Evolutionary conservation across 768 basidiomycete species (phyloP).

Genomic region (Leccinum olivaceopallidum): DNA sequence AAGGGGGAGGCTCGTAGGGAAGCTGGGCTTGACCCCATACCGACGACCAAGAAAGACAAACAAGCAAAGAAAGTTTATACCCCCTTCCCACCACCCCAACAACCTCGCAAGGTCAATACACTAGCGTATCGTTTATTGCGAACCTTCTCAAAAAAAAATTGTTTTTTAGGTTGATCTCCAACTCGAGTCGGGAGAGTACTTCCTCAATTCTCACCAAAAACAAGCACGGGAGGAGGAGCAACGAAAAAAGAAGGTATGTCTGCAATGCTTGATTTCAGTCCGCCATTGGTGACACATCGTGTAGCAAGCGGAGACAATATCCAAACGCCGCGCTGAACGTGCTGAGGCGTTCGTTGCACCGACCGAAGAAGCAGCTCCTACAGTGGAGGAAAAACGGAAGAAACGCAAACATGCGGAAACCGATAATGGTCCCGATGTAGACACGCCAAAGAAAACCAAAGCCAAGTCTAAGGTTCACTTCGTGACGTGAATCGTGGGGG

Average conservation of each 20-base stretch:
- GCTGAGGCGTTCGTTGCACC: constrained; percentile 90
- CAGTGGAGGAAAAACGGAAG: constrained; percentile 77
- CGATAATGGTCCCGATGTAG: constrained; percentile 31
- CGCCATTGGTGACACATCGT: constrained; percentile 3
- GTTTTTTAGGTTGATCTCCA: constrained; percentile 77
- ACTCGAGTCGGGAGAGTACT: constrained; percentile 97
- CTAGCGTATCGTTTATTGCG: constrained; percentile 5
- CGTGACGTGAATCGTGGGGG: constrained; percentile 4
- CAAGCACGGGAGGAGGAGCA: constrained; percentile 69
- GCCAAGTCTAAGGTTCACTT: constrained; percentile 15
- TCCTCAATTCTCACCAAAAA: constrained; percentile 90
- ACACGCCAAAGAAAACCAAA: constrained; percentile 42
- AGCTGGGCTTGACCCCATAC: constrained; percentile 56
- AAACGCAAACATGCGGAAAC: constrained; percentile 47
- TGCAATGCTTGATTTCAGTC: background rate
- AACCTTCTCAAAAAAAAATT: constrained; percentile 10
- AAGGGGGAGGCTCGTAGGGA: constrained; percentile 65
- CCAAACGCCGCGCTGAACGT: constrained; percentile 73
- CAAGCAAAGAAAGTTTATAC: constrained; percentile 90
- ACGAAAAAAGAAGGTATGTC: constrained; percentile 63
- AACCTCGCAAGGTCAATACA: constrained; percentile 76
- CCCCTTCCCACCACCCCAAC: constrained; percentile 97
- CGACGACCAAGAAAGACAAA: constrained; percentile 43
- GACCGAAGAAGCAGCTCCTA: constrained; percentile 68
- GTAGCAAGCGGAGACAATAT: constrained; percentile 79